A percentile compares a stretch with the other conserved stretches of the same genome.
Evolutionary conservation across 257 asterid species (phyloP).

Genomic region (Capsicum baccatum): DNA sequence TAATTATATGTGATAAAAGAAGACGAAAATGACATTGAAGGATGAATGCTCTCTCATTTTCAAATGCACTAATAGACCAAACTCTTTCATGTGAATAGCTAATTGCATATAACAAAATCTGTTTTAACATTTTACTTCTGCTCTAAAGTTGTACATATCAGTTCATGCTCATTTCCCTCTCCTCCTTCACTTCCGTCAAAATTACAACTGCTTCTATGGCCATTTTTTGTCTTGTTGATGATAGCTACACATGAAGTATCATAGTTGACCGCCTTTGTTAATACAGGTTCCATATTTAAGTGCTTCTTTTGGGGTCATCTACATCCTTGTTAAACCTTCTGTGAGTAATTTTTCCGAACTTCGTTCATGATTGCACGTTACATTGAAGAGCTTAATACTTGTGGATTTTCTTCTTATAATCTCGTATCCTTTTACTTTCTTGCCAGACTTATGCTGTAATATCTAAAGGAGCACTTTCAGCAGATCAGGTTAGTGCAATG

Average conservation of each 20-base stretch:
- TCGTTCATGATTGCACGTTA: neutral
- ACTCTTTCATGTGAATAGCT: neutral
- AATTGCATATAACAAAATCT: neutral
- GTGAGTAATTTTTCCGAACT: constrained; percentile 54
- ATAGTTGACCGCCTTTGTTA: neutral
- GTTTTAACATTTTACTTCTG: neutral
- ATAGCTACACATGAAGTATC: neutral
- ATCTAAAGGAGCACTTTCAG: constrained; percentile 70
- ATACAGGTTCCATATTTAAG: constrained; percentile 84
- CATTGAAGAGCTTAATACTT: neutral
- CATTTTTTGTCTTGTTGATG: neutral
- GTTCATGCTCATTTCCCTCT: neutral
- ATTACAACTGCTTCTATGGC: neutral
- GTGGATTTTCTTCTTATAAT: constrained; percentile 11
- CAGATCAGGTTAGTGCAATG: constrained; percentile 69
- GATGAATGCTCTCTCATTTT: neutral
- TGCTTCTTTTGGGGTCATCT: constrained; percentile 85
- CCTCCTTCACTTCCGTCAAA: neutral
- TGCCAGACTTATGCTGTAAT: constrained; percentile 85
- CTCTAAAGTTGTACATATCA: neutral
- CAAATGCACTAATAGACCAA: neutral
- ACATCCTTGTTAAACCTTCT: constrained; percentile 85
- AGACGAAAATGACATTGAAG: neutral
- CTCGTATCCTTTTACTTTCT: neutral
- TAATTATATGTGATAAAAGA: neutral